Conservation (phyloP, 345 rosid species). For the Populus ilicifolia region DNA sequence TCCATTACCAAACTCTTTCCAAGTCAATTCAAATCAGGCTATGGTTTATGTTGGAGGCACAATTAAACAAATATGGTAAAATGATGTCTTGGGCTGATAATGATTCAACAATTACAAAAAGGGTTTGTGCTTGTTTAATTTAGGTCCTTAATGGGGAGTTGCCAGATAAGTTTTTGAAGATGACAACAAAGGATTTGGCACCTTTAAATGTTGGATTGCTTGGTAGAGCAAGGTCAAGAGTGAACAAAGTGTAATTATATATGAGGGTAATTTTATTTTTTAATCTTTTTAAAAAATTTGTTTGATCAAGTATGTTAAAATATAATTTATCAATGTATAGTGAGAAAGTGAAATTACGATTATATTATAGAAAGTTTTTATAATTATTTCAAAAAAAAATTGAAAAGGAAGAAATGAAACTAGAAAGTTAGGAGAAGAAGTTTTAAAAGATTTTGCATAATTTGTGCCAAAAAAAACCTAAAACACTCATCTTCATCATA, state of each 20-base stretch:
- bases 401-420: no score
- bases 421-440: no score
- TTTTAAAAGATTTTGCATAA: no score
- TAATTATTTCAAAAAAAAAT: no score
- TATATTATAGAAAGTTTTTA: no score
- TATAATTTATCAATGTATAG: no score
- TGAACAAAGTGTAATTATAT: constrained; percentile 28
- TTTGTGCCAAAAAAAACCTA: no score
- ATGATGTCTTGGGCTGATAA: constrained; percentile 78
- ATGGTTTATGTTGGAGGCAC: constrained; percentile 88
- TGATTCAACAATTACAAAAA: constrained; percentile 75
- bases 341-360: no score
- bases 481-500: no score
- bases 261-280: no score
- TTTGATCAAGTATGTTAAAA: no score
- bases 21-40: constrained; percentile 67
- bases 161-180: constrained; percentile 67
- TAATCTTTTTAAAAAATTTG: no score
- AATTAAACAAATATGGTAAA: constrained; percentile 51
- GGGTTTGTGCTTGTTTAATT: constrained; percentile 72
- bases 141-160: constrained; percentile 57
- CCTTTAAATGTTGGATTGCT: constrained; percentile 59
- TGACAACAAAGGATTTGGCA: constrained; percentile 68
- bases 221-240: constrained; percentile 63
- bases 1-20: constrained; percentile 48